Base-by-base conservation (phyloP, 1,284 basidiomycete genomes). In the Leccinum subfulvum region DNA sequence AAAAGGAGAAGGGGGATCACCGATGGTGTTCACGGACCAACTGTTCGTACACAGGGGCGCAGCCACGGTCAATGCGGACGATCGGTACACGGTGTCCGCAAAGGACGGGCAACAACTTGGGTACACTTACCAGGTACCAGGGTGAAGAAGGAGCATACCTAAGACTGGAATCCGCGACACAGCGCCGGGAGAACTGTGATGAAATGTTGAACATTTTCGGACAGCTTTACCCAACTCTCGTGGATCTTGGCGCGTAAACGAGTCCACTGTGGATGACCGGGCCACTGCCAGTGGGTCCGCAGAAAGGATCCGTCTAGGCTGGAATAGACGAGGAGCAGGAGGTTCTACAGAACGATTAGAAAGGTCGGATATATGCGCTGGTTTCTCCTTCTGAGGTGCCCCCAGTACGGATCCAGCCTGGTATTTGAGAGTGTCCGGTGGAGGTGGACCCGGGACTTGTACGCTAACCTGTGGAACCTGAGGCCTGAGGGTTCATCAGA, bases 311-410 rank as follows among this genome's bases (percentile, higher is more conserved):
- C 30, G 33, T 55, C 30, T 35, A n/a, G 30, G 30, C n/a, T 56
- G n/a, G n/a, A 14, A 11, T 30, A 6, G 21, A 28, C 18, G 56
- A 7, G 23, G 9, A 26, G 23, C 13, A 5, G 35, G 13, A 10
- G 56, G 16, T 44, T 18, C 41, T 26, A 37, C 1, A 13, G 21
- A n/a, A 18, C 9, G n/a, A 3, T 41, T 16, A 2, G 55, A 21
- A 35, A 14, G 16, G 54, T 56, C 55, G 60, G 61, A 21, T 69
- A 28, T 71, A 71, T 69, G 68, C 70, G 62, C 39, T 0, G 26
- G 16, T 21, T 53, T 47, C 33, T 8, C 52, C 21, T 56, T 44
- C 47, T 23, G 35, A 11, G 18, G 54, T 33, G 33, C 10, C 6
- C 57, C 44, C 18, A 13, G 28, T 2, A 11, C 35, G 39, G 58